Percentiles rank a stretch among this genome's conserved stretches.
phyloP scores from a whole-genome alignment of 257 asterid genomes.

The Penstemon newberryi region DNA sequence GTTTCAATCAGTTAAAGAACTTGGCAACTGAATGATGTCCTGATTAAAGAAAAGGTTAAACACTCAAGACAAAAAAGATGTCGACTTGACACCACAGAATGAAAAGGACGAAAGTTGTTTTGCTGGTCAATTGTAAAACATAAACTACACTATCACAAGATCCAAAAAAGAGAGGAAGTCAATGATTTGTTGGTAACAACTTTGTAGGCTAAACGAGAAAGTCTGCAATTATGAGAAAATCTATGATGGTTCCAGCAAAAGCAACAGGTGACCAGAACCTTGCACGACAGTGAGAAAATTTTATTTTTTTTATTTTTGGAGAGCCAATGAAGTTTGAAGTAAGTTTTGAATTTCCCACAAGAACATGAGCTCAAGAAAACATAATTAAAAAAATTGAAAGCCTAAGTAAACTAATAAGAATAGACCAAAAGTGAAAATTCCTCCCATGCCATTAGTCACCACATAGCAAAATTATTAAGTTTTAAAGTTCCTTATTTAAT shows the following conservation, averaged over 20 bases:
- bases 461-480: slow-evolving; percentile 7
- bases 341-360: neutral
- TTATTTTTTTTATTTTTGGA: too few relatives aligned
- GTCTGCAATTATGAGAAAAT: neutral
- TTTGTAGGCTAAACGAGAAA: neutral
- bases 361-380: neutral
- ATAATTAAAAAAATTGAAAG: neutral
- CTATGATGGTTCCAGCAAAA: slow-evolving; percentile 1
- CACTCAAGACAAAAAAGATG: neutral
- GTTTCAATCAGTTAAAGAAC: too few relatives aligned
- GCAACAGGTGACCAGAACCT: slow-evolving; percentile 5
- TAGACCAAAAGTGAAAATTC: neutral
- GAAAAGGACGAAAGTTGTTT: neutral
- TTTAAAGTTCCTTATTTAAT: neutral
- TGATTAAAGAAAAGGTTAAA: too few relatives aligned
- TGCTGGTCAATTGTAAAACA: neutral
- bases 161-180: neutral
- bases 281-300: neutral
- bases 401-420: neutral
- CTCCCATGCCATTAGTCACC: slow-evolving; percentile 15
- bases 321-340: neutral
- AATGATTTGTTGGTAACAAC: neutral
- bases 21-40: too few relatives aligned
- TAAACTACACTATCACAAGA: neutral
- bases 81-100: neutral